Conservation (phyloP, 2,329 filamentous ascomycete genomes). For the Colletotrichum siamense region DNA sequence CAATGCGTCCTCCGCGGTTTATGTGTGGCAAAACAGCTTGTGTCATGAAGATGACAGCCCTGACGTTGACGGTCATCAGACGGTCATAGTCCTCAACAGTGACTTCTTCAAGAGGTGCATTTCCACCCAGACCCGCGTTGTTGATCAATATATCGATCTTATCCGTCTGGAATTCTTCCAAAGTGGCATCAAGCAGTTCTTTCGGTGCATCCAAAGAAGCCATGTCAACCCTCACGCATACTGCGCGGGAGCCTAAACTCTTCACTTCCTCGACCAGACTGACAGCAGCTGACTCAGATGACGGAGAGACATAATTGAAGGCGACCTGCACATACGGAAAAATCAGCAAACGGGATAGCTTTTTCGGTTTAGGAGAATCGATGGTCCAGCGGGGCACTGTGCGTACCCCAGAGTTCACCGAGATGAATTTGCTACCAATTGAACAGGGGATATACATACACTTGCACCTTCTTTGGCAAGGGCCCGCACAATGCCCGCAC, state of each 20-base stretch:
- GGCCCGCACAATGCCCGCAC: conserved; percentile 66
- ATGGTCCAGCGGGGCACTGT: not conserved
- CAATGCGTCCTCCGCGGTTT: conserved; percentile 33
- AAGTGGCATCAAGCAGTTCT: not conserved
- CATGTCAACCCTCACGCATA: not conserved
- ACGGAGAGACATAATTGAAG: conserved; percentile 11
- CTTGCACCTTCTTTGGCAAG: conserved; percentile 62
- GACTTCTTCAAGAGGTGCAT: not conserved
- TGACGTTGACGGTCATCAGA: conserved; percentile 5
- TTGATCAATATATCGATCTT: conserved; percentile 3
- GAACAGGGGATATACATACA: not conserved
- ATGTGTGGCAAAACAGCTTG: conserved; percentile 34
- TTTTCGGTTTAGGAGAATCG: not conserved
- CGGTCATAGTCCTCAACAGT: conserved; percentile 5
- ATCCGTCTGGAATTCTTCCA: not conserved
- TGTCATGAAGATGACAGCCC: conserved; percentile 33
- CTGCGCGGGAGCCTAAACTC: not conserved
- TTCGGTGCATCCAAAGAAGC: not conserved
- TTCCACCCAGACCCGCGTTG: conserved; percentile 1
- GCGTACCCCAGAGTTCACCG: not conserved
- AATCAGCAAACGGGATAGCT: not conserved
- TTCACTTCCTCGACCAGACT: not conserved
- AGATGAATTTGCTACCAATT: not conserved
- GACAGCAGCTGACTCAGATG: not conserved
- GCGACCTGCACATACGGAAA: not conserved